Evolutionary conservation across 768 basidiomycete genomes (phyloP).

Genomic region (Neoboletus brunneissimus): DNA sequence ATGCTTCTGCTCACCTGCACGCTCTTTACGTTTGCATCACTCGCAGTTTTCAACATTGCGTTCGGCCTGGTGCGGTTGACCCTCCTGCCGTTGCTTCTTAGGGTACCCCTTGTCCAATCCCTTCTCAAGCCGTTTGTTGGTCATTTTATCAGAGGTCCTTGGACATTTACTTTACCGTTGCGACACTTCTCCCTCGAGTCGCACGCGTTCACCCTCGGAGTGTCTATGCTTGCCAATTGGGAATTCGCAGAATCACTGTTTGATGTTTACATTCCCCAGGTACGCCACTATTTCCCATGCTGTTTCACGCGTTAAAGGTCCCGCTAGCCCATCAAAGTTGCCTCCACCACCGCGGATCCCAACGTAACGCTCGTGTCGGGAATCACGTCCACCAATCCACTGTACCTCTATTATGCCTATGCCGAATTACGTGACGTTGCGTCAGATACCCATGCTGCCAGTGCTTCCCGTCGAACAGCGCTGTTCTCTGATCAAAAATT

Average conservation of each 20-base stretch:
- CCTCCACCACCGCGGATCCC: slow-evolving; percentile 47
- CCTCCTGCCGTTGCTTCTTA: slow-evolving; percentile 52
- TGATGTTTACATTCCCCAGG: slow-evolving; percentile 57
- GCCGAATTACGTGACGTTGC: slow-evolving; percentile 57
- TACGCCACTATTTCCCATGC: slow-evolving; percentile 19
- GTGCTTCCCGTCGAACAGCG: slow-evolving; percentile 45
- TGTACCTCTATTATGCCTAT: slow-evolving; percentile 66
- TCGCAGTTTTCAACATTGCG: slow-evolving; percentile 38
- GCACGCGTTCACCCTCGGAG: slow-evolving; percentile 49
- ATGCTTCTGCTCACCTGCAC: slow-evolving; percentile 36
- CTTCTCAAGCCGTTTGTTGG: slow-evolving; percentile 59
- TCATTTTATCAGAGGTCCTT: slow-evolving; percentile 59
- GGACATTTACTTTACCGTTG: slow-evolving; percentile 51
- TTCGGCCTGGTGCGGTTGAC: slow-evolving; percentile 48
- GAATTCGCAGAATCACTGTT: slow-evolving; percentile 62
- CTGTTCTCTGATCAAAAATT: slow-evolving; percentile 71
- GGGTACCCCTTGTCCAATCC: slow-evolving; percentile 49
- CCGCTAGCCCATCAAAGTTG: slow-evolving; percentile 47
- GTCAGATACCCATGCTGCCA: slow-evolving; percentile 39
- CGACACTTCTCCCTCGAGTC: slow-evolving; percentile 43
- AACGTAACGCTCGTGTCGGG: slow-evolving; percentile 62
- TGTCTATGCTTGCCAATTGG: slow-evolving; percentile 57
- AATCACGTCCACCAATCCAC: slow-evolving; percentile 47
- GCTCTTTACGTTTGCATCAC: slow-evolving; percentile 40
- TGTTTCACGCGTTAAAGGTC: background rate